These are phyloP conservation scores for Nannochloropsis gaditana DNA, from an alignment of 108 stramenopile species.

Conservation along the genomic window DNA sequence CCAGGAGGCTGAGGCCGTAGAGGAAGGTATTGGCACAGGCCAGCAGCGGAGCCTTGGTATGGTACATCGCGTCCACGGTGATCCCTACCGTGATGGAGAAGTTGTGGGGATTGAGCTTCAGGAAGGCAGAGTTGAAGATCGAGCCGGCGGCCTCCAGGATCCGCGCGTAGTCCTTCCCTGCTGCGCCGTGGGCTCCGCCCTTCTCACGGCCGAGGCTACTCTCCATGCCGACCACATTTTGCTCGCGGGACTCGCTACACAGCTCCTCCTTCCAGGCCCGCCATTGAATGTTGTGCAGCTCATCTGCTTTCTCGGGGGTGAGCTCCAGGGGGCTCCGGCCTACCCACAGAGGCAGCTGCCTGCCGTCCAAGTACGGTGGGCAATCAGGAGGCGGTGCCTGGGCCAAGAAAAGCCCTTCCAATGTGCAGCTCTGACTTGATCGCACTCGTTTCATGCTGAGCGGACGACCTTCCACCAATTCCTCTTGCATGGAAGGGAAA, in stretches of 20 bases:
- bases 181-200: not conserved
- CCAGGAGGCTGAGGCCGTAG: not conserved
- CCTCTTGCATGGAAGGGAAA: not conserved
- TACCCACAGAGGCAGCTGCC: conserved; percentile 1
- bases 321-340: not conserved
- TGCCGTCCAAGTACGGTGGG: conserved; percentile 2
- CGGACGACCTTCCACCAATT: not conserved
- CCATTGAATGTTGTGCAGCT: not conserved
- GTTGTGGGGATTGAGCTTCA: conserved; percentile 4
- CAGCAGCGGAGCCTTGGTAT: not conserved
- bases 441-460: not conserved
- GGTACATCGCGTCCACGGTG: not conserved
- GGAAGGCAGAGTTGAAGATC: not conserved
- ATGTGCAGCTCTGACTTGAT: not conserved
- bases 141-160: not conserved
- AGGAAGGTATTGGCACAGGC: conserved; percentile 13
- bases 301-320: conserved; percentile 4
- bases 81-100: not conserved
- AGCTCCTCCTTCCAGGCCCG: conserved; percentile 1
- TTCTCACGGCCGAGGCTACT: not conserved
- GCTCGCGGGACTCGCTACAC: too few species aligned
- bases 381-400: not conserved
- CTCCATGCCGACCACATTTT: not conserved
- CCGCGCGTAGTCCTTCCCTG: not conserved
- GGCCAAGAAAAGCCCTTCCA: not conserved